Percentiles rank a stretch among this genome's conserved stretches.
Conservation (phyloP, 306 rosid genomes). For the Dalbergia cultrata region DNA sequence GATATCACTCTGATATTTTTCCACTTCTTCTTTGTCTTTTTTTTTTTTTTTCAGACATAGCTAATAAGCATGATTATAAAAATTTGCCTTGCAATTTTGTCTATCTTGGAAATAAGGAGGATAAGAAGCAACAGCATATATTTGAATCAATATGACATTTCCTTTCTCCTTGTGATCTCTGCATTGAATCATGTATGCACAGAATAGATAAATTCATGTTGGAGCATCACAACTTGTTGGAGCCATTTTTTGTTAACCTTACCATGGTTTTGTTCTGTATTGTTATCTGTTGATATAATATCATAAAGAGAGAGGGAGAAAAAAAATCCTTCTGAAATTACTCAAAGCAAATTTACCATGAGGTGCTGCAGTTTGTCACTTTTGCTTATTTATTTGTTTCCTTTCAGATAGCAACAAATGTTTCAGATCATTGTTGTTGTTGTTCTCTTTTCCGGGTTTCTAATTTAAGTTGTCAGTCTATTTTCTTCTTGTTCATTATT, state of each 20-base stretch:
- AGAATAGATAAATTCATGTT: conserved; percentile 4
- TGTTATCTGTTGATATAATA: conserved; percentile 17
- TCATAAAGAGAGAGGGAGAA: background rate
- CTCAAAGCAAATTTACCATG: background rate
- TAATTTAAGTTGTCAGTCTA: background rate
- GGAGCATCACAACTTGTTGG: background rate
- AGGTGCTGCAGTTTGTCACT: conserved; percentile 8
- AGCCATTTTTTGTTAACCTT: background rate
- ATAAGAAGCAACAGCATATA: too few species aligned
- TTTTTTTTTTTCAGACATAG: too few species aligned
- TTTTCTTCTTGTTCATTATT: conserved; percentile 17
- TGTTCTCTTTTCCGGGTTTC: background rate
- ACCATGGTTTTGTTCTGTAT: background rate
- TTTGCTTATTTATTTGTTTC: background rate
- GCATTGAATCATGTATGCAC: background rate
- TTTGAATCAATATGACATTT: too few species aligned
- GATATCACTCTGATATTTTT: too few species aligned
- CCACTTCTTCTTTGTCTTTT: too few species aligned
- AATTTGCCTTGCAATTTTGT: too few species aligned
- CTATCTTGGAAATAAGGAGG: too few species aligned
- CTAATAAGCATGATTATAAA: too few species aligned
- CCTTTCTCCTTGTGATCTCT: background rate
- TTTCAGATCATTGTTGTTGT: background rate
- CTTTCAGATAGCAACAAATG: background rate
- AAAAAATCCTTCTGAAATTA: too few species aligned